Conservation (phyloP, 2,329 filamentous ascomycete genomes). For the Ramichloridium luteum region DNA sequence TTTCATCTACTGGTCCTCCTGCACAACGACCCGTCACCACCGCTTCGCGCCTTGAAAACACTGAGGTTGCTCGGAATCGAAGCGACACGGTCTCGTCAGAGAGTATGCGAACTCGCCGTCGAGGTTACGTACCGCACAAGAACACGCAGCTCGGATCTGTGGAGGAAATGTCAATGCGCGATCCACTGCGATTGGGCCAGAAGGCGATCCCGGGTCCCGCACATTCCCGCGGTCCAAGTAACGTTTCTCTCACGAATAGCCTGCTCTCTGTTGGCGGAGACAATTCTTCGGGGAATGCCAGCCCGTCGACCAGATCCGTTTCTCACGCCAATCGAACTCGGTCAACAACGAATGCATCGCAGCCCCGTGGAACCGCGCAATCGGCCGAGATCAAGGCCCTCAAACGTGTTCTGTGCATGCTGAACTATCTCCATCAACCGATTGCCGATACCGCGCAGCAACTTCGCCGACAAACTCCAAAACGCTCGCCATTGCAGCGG, state of each 20-base stretch:
- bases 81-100: no score
- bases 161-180: slow-evolving; percentile 14
- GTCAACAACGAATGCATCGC: no score
- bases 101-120: no score
- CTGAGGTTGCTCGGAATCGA: no score
- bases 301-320: slow-evolving; percentile 16
- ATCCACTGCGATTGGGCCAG: slow-evolving; percentile 32
- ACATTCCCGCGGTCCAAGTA: slow-evolving; percentile 22
- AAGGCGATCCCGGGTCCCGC: slow-evolving; percentile 32
- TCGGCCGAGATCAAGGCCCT: slow-evolving; percentile 15
- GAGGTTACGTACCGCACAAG: slow-evolving; percentile 47
- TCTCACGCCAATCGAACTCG: no score
- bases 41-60: no score
- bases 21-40: neutral
- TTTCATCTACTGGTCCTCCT: slow-evolving; percentile 13
- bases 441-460: slow-evolving; percentile 24
- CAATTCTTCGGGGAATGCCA: slow-evolving; percentile 22
- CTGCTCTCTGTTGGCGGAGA: slow-evolving; percentile 17
- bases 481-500: slow-evolving; percentile 38
- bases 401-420: slow-evolving; percentile 19
- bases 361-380: no score
- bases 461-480: slow-evolving; percentile 34
- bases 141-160: slow-evolving; percentile 29
- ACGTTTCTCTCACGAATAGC: slow-evolving; percentile 17
- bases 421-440: slow-evolving; percentile 19